phyloP scores from a whole-genome alignment of 2,329 filamentous ascomycete genomes.

The Colletotrichum ledebouriae region DNA sequence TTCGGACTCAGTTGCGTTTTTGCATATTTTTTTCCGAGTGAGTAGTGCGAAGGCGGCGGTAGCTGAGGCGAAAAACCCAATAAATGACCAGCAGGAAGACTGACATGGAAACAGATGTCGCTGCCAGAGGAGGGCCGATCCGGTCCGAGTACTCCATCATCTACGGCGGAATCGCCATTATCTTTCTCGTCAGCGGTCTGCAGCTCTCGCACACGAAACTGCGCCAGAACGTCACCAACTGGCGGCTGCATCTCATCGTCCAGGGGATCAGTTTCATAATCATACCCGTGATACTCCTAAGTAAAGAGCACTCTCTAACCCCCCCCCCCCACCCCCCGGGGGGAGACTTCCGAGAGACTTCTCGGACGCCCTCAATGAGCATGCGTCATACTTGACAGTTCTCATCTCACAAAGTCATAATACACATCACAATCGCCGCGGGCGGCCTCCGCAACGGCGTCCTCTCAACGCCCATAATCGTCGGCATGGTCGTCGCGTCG shows the following conservation, averaged over 20 bases:
- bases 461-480: conserved; percentile 74
- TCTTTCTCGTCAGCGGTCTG: conserved; percentile 79
- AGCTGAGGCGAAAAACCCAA: neutral
- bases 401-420: conserved; percentile 51
- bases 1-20: conserved; percentile 67
- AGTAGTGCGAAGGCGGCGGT: conserved; percentile 41
- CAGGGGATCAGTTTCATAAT: conserved; percentile 77
- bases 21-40: conserved; percentile 59
- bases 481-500: conserved; percentile 76
- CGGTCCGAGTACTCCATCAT: conserved; percentile 72
- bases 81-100: too few species aligned
- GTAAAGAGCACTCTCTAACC: conserved; percentile 46
- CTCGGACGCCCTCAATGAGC: neutral
- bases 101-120: conserved; percentile 54
- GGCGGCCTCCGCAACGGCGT: conserved; percentile 63
- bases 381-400: neutral
- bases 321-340: neutral
- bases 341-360: neutral
- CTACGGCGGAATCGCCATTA: conserved; percentile 77
- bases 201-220: conserved; percentile 75
- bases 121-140: conserved; percentile 61
- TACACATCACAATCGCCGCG: conserved; percentile 62
- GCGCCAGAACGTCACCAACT: conserved; percentile 72
- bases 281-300: conserved; percentile 73
- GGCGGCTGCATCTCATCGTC: conserved; percentile 76